Percentiles rank a stretch among this genome's conserved stretches.
These are phyloP conservation scores for Cardamine chenopodiifolia DNA, from an alignment of 345 rosid species.

Conservation along the genomic window DNA sequence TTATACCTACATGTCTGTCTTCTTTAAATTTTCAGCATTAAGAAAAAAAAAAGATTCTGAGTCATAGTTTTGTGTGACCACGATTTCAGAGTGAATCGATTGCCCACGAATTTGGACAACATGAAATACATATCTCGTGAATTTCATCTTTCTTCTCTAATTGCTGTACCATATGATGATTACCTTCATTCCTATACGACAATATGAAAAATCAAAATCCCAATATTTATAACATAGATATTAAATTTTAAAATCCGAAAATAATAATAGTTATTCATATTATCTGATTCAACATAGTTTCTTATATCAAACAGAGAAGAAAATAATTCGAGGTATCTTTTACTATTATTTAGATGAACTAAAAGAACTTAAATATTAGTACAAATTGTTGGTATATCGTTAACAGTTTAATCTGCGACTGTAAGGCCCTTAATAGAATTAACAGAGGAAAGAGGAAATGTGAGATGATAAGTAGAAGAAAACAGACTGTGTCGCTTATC, in stretches of 20 bases:
- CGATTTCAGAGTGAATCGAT: constrained; percentile 33
- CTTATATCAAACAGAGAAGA: background rate
- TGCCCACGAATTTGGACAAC: constrained; percentile 39
- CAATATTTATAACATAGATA: background rate
- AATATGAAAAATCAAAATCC: constrained; percentile 12
- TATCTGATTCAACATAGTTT: background rate
- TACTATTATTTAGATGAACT: background rate
- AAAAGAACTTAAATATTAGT: background rate
- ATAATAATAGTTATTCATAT: background rate
- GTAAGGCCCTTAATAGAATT: background rate
- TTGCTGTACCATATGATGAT: constrained; percentile 33
- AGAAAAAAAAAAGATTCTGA: background rate
- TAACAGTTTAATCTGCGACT: too few species aligned
- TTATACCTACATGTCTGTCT: constrained; percentile 37
- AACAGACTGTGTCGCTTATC: background rate
- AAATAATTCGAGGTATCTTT: background rate
- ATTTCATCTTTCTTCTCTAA: constrained; percentile 31
- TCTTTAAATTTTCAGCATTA: constrained; percentile 3
- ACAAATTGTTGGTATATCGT: background rate
- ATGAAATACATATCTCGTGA: constrained; percentile 44
- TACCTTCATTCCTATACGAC: constrained; percentile 37
- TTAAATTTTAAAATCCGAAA: background rate
- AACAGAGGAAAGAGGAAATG: background rate
- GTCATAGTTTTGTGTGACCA: constrained; percentile 29
- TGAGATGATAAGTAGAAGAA: constrained; percentile 1